These are phyloP conservation scores for Cystoderma amianthinum DNA, from an alignment of 768 basidiomycete species.

Conservation along the genomic window DNA sequence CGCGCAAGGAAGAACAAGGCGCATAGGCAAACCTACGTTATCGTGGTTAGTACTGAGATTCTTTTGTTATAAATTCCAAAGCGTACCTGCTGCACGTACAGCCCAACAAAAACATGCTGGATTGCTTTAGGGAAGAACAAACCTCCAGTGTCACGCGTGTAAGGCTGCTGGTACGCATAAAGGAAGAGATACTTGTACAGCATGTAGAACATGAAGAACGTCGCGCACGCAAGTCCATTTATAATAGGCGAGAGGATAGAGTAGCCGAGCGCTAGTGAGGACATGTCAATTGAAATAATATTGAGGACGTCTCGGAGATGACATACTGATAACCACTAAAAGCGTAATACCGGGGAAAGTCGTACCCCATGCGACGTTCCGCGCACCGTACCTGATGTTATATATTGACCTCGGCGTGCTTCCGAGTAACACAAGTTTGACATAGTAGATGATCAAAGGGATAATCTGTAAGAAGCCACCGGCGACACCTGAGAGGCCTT, in stretches of 20 bases:
- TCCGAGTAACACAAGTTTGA: conserved; percentile 82
- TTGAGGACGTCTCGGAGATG: neutral
- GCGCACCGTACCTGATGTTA: conserved; percentile 70
- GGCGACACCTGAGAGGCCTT: conserved; percentile 75
- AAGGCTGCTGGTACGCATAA: conserved; percentile 68
- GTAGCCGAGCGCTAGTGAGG: conserved; percentile 58
- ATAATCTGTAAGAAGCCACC: conserved; percentile 79
- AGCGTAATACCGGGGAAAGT: conserved; percentile 69
- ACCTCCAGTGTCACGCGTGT: conserved; percentile 77
- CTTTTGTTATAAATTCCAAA: too few species aligned
- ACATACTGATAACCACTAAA: conserved; percentile 75
- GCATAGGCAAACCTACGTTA: too few species aligned
- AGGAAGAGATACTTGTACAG: conserved; percentile 86
- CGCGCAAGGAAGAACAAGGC: conserved; percentile 88
- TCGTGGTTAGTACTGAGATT: too few species aligned
- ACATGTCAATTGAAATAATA: conserved; percentile 1
- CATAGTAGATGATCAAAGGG: conserved; percentile 76
- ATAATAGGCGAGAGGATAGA: conserved; percentile 90
- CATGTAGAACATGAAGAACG: conserved; percentile 81
- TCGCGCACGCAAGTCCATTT: conserved; percentile 77
- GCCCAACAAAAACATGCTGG: conserved; percentile 86
- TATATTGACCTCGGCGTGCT: conserved; percentile 86
- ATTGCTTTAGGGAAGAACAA: conserved; percentile 94
- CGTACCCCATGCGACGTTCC: conserved; percentile 71
- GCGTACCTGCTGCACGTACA: conserved; percentile 88